These are phyloP conservation scores for Saccharomycopsis sp. DNA, from an alignment of 805 yeast genomes.

Conservation along the genomic window DNA sequence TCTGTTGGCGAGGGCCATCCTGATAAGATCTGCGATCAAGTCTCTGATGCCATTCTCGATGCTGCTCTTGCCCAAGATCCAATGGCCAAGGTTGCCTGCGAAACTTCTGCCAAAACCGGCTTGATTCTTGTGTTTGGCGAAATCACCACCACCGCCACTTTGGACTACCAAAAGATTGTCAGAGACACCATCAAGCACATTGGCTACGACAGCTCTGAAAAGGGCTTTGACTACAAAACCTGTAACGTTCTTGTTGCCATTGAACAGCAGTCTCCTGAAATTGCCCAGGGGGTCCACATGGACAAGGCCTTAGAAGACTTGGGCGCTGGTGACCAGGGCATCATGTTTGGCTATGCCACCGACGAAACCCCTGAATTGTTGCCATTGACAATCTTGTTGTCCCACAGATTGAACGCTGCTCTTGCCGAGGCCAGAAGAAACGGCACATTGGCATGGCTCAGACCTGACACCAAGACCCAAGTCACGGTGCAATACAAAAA, in stretches of 20 bases:
- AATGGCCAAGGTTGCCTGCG: slow-evolving; percentile 97
- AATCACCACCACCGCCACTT: slow-evolving; percentile 90
- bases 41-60: slow-evolving; percentile 94
- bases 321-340: slow-evolving; percentile 99
- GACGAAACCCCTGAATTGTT: slow-evolving; percentile 97
- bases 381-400: slow-evolving; percentile 87
- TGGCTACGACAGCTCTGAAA: slow-evolving; percentile 92
- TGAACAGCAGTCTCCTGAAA: slow-evolving; percentile 98
- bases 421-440: slow-evolving; percentile 96
- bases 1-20: slow-evolving; percentile 95
- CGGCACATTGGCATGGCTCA: slow-evolving; percentile 90
- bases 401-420: slow-evolving; percentile 95
- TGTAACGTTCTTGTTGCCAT: slow-evolving; percentile 98
- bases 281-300: slow-evolving; percentile 98
- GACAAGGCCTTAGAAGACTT: slow-evolving; percentile 90
- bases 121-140: slow-evolving; percentile 99
- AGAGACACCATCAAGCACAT: slow-evolving; percentile 98
- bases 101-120: slow-evolving; percentile 98
- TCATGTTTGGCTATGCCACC: slow-evolving; percentile 99
- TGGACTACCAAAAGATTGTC: slow-evolving; percentile 95
- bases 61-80: slow-evolving; percentile 96
- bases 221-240: slow-evolving; percentile 98
- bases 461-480: slow-evolving; percentile 99
- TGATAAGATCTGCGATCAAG: slow-evolving; percentile 97
- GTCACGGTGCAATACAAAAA: slow-evolving; percentile 94